Evolutionary conservation across 352 stramenopile genomes (phyloP).

Genomic region (Discostella stelligera): DNA sequence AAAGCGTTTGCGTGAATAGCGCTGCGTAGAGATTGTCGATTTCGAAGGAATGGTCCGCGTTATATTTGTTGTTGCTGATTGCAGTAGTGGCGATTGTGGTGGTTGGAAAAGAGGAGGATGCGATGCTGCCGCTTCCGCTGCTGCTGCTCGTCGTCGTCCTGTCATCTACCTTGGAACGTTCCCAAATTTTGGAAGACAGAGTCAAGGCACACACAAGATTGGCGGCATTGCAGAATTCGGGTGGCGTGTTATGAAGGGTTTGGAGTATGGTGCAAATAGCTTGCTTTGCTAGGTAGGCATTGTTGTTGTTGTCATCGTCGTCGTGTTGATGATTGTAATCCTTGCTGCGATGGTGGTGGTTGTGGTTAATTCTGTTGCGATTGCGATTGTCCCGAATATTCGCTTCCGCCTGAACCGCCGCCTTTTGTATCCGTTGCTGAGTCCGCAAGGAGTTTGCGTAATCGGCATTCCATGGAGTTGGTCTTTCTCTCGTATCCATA

Average conservation of each 20-base stretch:
- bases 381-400: background rate
- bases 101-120: background rate
- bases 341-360: background rate
- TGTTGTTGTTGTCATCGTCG: background rate
- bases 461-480: slow-evolving; percentile 53
- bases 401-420: slow-evolving; percentile 14
- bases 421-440: slow-evolving; percentile 62
- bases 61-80: background rate
- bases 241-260: slow-evolving; percentile 47
- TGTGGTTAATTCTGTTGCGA: background rate
- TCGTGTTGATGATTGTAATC: no score
- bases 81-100: background rate
- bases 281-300: background rate
- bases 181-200: slow-evolving; percentile 10
- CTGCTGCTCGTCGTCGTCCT: background rate
- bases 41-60: background rate
- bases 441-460: slow-evolving; percentile 53
- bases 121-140: background rate
- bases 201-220: slow-evolving; percentile 81
- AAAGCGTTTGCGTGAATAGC: slow-evolving; percentile 44
- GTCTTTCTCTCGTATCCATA: background rate
- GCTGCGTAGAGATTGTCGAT: slow-evolving; percentile 18
- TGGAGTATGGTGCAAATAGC: slow-evolving; percentile 11
- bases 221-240: slow-evolving; percentile 64
- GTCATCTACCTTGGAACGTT: slow-evolving; percentile 7